Evolutionary conservation across 192 early-diverging fungal species (phyloP).

Genomic region (Mortierella alpina): DNA sequence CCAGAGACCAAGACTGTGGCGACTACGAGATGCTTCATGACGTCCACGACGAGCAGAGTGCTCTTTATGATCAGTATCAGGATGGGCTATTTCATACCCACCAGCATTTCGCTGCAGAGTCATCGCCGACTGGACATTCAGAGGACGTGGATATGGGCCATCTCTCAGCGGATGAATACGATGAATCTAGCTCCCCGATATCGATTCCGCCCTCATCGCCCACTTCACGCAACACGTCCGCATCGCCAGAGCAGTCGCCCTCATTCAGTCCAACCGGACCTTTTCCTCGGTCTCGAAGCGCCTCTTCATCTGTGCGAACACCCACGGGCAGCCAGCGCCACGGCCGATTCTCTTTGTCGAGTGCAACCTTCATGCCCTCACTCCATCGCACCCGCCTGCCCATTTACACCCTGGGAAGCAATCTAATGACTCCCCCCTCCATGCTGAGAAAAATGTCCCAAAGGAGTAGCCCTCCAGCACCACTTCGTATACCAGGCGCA

Average conservation of each 20-base stretch:
- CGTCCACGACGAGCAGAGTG: background rate
- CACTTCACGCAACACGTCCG: background rate
- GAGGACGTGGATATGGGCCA: conserved; percentile 18
- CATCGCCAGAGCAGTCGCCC: conserved; percentile 9
- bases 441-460: conserved; percentile 42
- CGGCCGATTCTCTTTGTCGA: conserved; percentile 36
- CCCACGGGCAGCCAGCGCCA: conserved; percentile 19
- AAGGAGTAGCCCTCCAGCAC: conserved; percentile 21
- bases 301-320: conserved; percentile 7
- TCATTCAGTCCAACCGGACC: background rate
- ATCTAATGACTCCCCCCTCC: conserved; percentile 40
- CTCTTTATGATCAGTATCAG: background rate
- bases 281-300: conserved; percentile 4
- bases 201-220: conserved; percentile 9
- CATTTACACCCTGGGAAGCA: conserved; percentile 31
- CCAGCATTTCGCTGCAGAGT: background rate
- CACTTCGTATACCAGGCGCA: conserved; percentile 25
- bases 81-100: background rate
- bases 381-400: conserved; percentile 33
- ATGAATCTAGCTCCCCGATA: conserved; percentile 6
- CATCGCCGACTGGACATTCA: background rate
- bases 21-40: conserved; percentile 16
- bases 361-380: conserved; percentile 28
- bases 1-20: background rate
- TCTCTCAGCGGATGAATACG: background rate